Evolutionary conservation across 108 stramenopile genomes (phyloP).

Genomic region (Pinguiococcus pyrenoidosus): DNA sequence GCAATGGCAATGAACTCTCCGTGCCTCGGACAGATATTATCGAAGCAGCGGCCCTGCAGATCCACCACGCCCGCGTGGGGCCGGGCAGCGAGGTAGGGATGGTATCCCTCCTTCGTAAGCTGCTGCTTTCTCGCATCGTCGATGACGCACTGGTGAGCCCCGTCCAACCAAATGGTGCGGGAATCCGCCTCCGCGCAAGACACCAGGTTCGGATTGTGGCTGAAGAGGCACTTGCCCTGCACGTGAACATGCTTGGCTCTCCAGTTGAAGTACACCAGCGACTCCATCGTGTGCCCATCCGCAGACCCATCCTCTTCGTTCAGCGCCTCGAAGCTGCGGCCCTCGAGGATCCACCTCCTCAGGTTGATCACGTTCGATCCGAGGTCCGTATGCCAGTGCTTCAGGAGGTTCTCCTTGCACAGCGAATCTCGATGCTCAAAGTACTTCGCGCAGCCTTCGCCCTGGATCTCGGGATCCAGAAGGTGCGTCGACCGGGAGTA

Average conservation of each 20-base stretch:
- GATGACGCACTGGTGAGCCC: too few relatives aligned
- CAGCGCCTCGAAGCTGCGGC: background rate
- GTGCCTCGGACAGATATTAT: too few relatives aligned
- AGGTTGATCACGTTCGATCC: background rate
- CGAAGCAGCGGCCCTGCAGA: too few relatives aligned
- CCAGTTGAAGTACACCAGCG: background rate
- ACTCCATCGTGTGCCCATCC: background rate
- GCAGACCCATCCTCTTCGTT: too few relatives aligned
- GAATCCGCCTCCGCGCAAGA: background rate
- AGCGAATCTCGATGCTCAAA: background rate
- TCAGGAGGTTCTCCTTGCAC: background rate
- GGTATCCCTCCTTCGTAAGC: too few relatives aligned
- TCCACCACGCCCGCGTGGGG: too few relatives aligned
- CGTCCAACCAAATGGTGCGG: too few relatives aligned
- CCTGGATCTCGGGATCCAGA: too few relatives aligned
- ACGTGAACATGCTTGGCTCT: background rate
- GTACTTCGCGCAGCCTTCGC: slow-evolving; percentile 1
- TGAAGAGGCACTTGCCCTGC: background rate
- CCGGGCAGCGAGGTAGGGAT: too few relatives aligned
- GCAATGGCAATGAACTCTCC: too few relatives aligned
- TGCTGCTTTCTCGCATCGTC: too few relatives aligned
- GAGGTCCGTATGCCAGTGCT: background rate
- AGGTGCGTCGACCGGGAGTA: background rate
- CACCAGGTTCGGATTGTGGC: background rate
- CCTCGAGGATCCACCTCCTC: background rate